These are phyloP conservation scores for Coleophoma eucalyptorum DNA, from an alignment of 2,329 filamentous ascomycete genomes.

Conservation along the genomic window DNA sequence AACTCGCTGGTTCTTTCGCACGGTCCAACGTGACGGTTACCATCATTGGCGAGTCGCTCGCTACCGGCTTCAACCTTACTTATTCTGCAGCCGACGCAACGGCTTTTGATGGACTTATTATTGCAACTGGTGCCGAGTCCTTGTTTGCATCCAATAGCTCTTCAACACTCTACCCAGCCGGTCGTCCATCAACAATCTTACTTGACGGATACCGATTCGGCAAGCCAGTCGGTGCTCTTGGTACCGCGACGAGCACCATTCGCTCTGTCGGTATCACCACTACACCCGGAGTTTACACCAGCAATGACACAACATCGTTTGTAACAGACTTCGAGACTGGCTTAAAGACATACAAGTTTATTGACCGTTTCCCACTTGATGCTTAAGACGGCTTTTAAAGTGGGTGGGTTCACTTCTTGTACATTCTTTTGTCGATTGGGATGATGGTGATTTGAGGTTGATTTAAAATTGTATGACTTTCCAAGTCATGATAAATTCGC, in stretches of 20 bases:
- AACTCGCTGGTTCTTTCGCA: slow-evolving; percentile 45
- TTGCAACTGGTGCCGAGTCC: slow-evolving; percentile 47
- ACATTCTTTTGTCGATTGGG: too few relatives aligned
- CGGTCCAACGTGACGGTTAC: slow-evolving; percentile 49
- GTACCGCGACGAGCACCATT: slow-evolving; percentile 29
- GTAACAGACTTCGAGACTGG: slow-evolving; percentile 50
- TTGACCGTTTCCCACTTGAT: slow-evolving; percentile 60
- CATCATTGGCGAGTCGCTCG: slow-evolving; percentile 57
- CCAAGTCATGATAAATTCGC: too few relatives aligned
- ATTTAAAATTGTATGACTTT: too few relatives aligned
- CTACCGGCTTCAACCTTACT: slow-evolving; percentile 52
- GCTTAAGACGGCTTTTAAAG: not conserved
- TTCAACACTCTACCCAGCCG: slow-evolving; percentile 58
- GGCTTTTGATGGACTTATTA: slow-evolving; percentile 59
- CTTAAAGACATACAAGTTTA: slow-evolving; percentile 61
- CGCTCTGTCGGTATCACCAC: slow-evolving; percentile 27
- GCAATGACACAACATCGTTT: slow-evolving; percentile 27
- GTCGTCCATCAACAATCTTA: slow-evolving; percentile 61
- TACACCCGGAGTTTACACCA: slow-evolving; percentile 39
- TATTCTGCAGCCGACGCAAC: slow-evolving; percentile 63
- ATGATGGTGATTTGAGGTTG: too few relatives aligned
- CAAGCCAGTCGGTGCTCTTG: slow-evolving; percentile 63
- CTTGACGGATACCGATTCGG: slow-evolving; percentile 62
- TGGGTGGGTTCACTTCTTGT: not conserved
- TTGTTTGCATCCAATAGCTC: slow-evolving; percentile 42